Base-by-base conservation (phyloP, 345 rosid genomes). In the Psidium friedrichsthalianum region DNA sequence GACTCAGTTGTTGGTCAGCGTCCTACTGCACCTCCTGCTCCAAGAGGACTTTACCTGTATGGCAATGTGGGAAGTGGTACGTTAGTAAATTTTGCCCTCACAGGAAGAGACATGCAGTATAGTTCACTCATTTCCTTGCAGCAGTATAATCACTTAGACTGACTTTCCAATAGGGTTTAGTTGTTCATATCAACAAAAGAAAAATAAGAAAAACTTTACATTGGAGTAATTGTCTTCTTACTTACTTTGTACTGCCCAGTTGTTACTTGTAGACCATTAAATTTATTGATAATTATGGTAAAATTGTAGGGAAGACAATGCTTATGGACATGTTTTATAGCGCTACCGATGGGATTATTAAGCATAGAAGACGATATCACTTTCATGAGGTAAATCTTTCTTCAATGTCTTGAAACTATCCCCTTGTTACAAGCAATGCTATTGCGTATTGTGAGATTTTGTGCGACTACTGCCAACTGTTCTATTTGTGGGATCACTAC, bases 301-400 rank as follows among this genome's bases (percentile, higher is more conserved):
- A 85, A 82, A n/a, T 58, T 92, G 88, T 84, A 96, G 99, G 99
- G 80, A 95, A 96, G 95, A 96, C 99, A 56, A 96, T 96, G 98
- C 88, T 96, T 74, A 95, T 96, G 99, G 99, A 95, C 89, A 94
- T 96, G 99, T 96, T 96, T 92, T 95, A 95, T 88, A 89, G 93
- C 36, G 91, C 94, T 52, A 94, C 95, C 69, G 91, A 91, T 83
- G 96, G 95, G 84, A 86, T 94, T 82, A 90, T 93, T 10, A 94
- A 92, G 88, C 98, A 94, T 88, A 84, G 97, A 82, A 90, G 88
- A 85, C 90, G 99, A 85, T 90, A 93, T 87, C 99, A 96, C 88
- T 95, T 96, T 86, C 98, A 96, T 88, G 96, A 94, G 96, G 99
- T 94, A 87, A 86, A 84, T 84, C 83, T 87, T 85, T 56, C 56